phyloP scores from a whole-genome alignment of 306 rosid species.

The Quercus cerris region DNA sequence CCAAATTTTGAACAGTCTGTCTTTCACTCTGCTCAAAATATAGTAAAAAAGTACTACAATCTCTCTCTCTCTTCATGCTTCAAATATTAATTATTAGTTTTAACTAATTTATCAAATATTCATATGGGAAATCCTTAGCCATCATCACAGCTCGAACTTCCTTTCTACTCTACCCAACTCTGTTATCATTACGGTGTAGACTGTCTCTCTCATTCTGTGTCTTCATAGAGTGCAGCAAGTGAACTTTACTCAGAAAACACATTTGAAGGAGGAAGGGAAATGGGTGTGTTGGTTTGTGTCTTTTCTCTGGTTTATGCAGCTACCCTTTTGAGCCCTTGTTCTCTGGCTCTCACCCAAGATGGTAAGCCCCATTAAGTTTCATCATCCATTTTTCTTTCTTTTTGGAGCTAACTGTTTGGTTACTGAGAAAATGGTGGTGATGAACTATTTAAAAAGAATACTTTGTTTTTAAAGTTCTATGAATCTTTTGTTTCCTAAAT shows the following conservation, averaged over 20 bases:
- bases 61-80: constrained; percentile 32
- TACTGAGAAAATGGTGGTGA: neutral
- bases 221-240: neutral
- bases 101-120: constrained; percentile 16
- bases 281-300: constrained; percentile 36
- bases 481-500: neutral
- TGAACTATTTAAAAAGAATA: neutral
- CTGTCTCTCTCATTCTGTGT: neutral
- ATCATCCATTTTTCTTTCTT: neutral
- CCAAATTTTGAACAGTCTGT: constrained; percentile 38
- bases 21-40: constrained; percentile 25
- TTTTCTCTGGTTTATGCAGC: constrained; percentile 32
- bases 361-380: constrained; percentile 40
- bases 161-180: constrained; percentile 26
- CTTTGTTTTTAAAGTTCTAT: neutral
- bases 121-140: constrained; percentile 5
- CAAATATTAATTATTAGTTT: constrained; percentile 28
- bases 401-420: neutral
- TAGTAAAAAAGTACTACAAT: constrained; percentile 18
- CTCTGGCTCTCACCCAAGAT: constrained; percentile 71
- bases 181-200: constrained; percentile 15
- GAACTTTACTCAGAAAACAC: neutral
- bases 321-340: constrained; percentile 30
- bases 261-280: constrained; percentile 27
- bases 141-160: constrained; percentile 20